phyloP scores from a whole-genome alignment of 2,329 filamentous ascomycete species.

The Calonectria pseudoreteaudii region DNA sequence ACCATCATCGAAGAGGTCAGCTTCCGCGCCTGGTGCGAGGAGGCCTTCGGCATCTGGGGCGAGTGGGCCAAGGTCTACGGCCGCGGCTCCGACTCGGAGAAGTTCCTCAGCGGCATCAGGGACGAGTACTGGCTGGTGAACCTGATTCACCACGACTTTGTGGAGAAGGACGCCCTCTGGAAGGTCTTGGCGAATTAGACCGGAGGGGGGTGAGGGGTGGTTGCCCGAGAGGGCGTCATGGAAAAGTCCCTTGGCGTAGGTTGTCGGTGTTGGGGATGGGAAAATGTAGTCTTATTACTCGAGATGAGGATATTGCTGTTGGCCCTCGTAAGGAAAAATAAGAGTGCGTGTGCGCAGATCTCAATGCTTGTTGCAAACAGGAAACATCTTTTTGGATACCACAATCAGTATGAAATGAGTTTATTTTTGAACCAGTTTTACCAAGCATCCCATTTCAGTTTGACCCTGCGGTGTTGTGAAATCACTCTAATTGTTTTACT shows the following conservation, averaged over 20 bases:
- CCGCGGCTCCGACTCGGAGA: conserved; percentile 76
- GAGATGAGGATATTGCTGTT: neutral
- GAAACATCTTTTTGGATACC: conserved; percentile 6
- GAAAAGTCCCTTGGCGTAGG: neutral
- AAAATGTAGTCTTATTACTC: conserved; percentile 46
- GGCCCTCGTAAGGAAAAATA: neutral
- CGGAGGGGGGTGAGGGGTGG: too few relatives aligned
- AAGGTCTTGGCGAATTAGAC: conserved; percentile 65
- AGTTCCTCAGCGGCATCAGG: conserved; percentile 75
- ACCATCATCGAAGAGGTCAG: conserved; percentile 97
- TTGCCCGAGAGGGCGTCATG: neutral
- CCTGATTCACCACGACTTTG: conserved; percentile 84
- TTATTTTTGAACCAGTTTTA: neutral
- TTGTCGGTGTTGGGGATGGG: conserved; percentile 38
- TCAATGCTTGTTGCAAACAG: neutral
- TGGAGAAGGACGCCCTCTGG: conserved; percentile 80
- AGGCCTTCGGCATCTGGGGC: conserved; percentile 94
- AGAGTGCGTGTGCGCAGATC: neutral
- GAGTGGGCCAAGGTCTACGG: conserved; percentile 94
- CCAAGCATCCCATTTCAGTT: neutral
- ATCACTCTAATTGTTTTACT: neutral
- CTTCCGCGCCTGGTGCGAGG: conserved; percentile 93
- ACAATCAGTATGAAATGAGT: neutral
- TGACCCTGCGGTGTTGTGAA: neutral
- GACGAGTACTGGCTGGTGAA: conserved; percentile 90